phyloP scores from a whole-genome alignment of 2,329 filamentous ascomycete species.

The Celoporthe dispersa region DNA sequence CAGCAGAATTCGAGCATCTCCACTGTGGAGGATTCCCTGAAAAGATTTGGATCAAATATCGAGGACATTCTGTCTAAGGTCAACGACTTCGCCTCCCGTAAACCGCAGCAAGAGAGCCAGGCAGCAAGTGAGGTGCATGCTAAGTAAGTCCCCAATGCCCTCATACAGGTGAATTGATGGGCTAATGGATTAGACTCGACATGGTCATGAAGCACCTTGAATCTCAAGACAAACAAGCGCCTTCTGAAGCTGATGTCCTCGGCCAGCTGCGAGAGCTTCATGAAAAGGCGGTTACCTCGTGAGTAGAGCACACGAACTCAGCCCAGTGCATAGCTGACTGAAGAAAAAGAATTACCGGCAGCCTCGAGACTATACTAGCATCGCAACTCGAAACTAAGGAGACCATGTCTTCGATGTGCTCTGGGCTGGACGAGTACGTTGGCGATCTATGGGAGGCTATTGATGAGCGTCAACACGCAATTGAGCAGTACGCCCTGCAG shows the following conservation, averaged over 20 bases:
- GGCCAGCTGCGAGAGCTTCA: slow-evolving; percentile 21
- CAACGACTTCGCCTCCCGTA: background rate
- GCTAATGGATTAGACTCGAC: slow-evolving; percentile 24
- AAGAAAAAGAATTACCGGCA: slow-evolving; percentile 14
- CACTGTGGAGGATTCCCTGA: slow-evolving; percentile 13
- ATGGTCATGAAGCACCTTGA: slow-evolving; percentile 12
- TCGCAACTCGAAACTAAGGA: slow-evolving; percentile 21
- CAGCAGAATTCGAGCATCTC: slow-evolving; percentile 17
- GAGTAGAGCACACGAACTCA: background rate
- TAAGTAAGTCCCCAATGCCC: slow-evolving; percentile 14
- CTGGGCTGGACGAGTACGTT: slow-evolving; percentile 16
- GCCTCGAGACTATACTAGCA: slow-evolving; percentile 10
- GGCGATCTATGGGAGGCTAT: slow-evolving; percentile 25
- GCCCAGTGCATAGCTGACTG: background rate
- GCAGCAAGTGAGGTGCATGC: slow-evolving; percentile 14
- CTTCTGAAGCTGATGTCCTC: slow-evolving; percentile 8
- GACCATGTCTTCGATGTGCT: slow-evolving; percentile 9
- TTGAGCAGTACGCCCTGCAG: slow-evolving; percentile 31
- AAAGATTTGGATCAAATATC: slow-evolving; percentile 16
- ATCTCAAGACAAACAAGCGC: background rate
- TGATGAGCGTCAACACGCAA: slow-evolving; percentile 20
- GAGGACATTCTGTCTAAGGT: slow-evolving; percentile 19
- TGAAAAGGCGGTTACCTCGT: slow-evolving; percentile 16
- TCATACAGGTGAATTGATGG: background rate
- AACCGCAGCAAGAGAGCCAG: slow-evolving; percentile 27